Evolutionary conservation across 257 asterid species (phyloP), one percentile per base, ranked within the genome.

Genomic region (Fraxinus anomala): DNA sequence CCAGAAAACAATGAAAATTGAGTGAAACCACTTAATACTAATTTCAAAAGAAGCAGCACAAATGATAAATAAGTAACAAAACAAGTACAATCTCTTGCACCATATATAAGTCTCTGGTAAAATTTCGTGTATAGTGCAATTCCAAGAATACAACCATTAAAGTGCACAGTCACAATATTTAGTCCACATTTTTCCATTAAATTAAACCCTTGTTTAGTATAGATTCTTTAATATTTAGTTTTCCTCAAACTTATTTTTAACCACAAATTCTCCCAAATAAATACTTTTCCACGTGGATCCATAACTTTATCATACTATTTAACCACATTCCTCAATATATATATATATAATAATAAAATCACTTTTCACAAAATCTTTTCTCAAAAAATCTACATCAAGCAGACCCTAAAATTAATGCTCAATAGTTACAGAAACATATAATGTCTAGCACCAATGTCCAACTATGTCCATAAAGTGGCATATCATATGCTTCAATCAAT

Each of bases 361-460:
- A 11, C 16, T 42, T 1, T 2, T 10, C 49, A 42, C 49, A 42
- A 42, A 40, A 42, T 42, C 49, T 42, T 11, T 42, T 42, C 16
- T 42, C 16, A 42, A 42, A 40, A 51, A 42, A 12, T 42, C 49
- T 10, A 11, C 49, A 10, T 42, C 49, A 42, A 42, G 12, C 47
- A 10, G 47, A 40, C 47, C 40, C 14, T 42, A 42, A 42, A 2
- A 42, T 42, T 33, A 44, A 65, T 26, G 68, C 68, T 44, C 30
- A 61, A 76, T 42, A 23, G 34, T 5, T 69, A 65, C 63, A 56
- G 73, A 68, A 72, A 44, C 31, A 72, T 31, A 59, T 54, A 68
- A 71, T 24, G 17, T 0, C 51, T 54, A 39, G 59, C 68, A 72
- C 73, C 74, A 80, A 33, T 70, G 69, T 71, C 39, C 69, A 44